Conservation (phyloP, 129 eudicot genomes). For the Helianthus annuus region HanXRQr2.0-SUNRISE NC_035444.2:5803445-5803944, state of each 20-base stretch:
- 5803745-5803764: slow-evolving; percentile 58
- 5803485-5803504: slow-evolving; percentile 33
- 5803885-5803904: slow-evolving; percentile 61
- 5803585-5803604: too few species aligned
- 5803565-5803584: too few species aligned
- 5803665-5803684: background rate
- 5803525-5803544: slow-evolving; percentile 26
- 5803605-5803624: too few species aligned
- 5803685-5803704: slow-evolving; percentile 42
- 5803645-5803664: too few species aligned
- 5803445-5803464: slow-evolving; percentile 6
- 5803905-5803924: slow-evolving; percentile 67
- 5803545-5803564: too few species aligned
- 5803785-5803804: slow-evolving; percentile 54
- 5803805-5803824: slow-evolving; percentile 26
- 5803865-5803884: slow-evolving; percentile 58
- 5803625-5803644: background rate
- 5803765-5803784: slow-evolving; percentile 63
- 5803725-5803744: slow-evolving; percentile 64
- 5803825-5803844: slow-evolving; percentile 45
- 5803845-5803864: slow-evolving; percentile 67
- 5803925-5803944: slow-evolving; percentile 46
- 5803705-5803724: slow-evolving; percentile 66
- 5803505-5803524: slow-evolving; percentile 40
- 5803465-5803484: slow-evolving; percentile 27